Evolutionary conservation across 768 basidiomycete genomes (phyloP).

Genomic region (Amanita subjunquillea): DNA sequence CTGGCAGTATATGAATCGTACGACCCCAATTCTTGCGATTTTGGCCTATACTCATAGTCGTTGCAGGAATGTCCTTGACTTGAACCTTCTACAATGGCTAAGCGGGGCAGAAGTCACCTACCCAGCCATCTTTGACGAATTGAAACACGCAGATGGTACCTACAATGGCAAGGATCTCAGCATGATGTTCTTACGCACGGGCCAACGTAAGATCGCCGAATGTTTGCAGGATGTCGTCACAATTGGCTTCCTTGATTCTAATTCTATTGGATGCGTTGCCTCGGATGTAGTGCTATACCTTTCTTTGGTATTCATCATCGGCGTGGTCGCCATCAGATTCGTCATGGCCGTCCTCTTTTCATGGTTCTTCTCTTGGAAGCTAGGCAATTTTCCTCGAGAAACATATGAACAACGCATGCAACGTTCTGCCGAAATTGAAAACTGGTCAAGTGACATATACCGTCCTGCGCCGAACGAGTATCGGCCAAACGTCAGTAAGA

Average conservation of each 20-base stretch:
- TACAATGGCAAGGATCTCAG: constrained; percentile 82
- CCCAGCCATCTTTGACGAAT: constrained; percentile 70
- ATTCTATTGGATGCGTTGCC: constrained; percentile 92
- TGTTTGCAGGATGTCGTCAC: constrained; percentile 83
- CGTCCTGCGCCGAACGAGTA: constrained; percentile 84
- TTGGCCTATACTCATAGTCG: not conserved
- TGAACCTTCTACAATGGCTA: constrained; percentile 80
- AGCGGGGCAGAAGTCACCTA: constrained; percentile 72
- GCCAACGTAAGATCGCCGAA: constrained; percentile 54
- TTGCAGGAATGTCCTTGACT: constrained; percentile 76
- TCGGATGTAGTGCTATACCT: constrained; percentile 91
- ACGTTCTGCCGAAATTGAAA: constrained; percentile 84
- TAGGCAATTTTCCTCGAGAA: constrained; percentile 90
- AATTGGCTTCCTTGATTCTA: constrained; percentile 91
- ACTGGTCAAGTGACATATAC: constrained; percentile 95
- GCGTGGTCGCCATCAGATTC: constrained; percentile 92
- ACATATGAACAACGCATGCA: constrained; percentile 89
- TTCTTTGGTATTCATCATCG: constrained; percentile 94
- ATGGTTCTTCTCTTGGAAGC: constrained; percentile 96
- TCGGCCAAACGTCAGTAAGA: constrained; percentile 80
- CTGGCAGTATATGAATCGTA: constrained; percentile 92
- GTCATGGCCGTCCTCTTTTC: constrained; percentile 94
- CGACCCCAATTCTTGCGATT: constrained; percentile 20
- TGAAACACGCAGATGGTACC: constrained; percentile 59
- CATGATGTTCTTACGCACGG: constrained; percentile 71